Percentiles rank a stretch among this genome's conserved stretches.
phyloP scores from a whole-genome alignment of 768 basidiomycete genomes.

The Infundibulicybe gibba region DNA sequence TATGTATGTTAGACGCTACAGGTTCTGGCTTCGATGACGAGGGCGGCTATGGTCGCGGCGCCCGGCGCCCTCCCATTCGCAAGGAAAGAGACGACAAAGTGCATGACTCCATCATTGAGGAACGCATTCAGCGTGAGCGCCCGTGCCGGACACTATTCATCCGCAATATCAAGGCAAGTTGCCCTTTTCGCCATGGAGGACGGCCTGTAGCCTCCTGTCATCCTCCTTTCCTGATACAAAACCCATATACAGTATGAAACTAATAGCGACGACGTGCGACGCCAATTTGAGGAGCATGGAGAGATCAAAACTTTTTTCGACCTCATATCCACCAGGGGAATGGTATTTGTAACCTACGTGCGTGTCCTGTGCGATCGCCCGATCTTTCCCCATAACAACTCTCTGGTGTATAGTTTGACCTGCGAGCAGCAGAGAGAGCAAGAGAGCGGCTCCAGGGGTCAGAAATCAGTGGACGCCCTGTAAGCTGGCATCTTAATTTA shows the following conservation, averaged over 20 bases:
- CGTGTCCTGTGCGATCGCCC: constrained; percentile 31
- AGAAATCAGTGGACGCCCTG: constrained; percentile 83
- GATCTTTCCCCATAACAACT: not conserved
- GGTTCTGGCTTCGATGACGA: constrained; percentile 55
- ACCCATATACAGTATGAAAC: constrained; percentile 71
- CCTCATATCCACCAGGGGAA: constrained; percentile 90
- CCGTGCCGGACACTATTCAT: constrained; percentile 96
- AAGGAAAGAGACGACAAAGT: constrained; percentile 87
- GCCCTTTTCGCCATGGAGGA: not conserved
- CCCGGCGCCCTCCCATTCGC: constrained; percentile 45
- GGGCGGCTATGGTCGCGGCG: constrained; percentile 36
- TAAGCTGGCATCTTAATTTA: constrained; percentile 38
- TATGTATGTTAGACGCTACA: constrained; percentile 60
- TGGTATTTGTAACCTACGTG: constrained; percentile 99
- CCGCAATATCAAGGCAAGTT: constrained; percentile 94
- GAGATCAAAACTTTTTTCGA: constrained; percentile 98
- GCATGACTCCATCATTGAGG: constrained; percentile 90
- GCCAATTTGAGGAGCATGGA: constrained; percentile 88
- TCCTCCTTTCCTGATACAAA: constrained; percentile 3
- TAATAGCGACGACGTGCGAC: constrained; percentile 78
- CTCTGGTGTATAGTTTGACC: constrained; percentile 63
- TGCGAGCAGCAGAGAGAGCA: constrained; percentile 90
- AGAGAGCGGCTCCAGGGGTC: constrained; percentile 88
- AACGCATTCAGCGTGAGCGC: constrained; percentile 89
- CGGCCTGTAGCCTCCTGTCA: not conserved